A percentile compares a stretch with the other conserved stretches of the same genome.
phyloP scores from a whole-genome alignment of 495 filamentous ascomycete genomes.

The Daldinia concentrica region DNA sequence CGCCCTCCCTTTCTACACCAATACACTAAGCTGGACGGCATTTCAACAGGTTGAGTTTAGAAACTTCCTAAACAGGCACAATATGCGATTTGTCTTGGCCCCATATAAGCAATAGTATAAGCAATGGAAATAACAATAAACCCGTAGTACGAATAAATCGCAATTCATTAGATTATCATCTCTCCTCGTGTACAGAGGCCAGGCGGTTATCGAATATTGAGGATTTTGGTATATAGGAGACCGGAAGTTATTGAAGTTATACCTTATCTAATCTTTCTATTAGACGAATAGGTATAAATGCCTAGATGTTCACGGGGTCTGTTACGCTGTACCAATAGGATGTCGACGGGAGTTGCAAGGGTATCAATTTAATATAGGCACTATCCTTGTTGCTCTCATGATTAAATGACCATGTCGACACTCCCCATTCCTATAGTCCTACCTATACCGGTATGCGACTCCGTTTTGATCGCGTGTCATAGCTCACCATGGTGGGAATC shows the following conservation, averaged over 20 bases:
- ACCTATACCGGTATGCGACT: background rate
- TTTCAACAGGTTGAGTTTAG: background rate
- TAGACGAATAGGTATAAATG: background rate
- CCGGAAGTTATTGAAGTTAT: background rate
- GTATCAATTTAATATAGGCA: background rate
- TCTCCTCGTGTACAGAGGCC: background rate
- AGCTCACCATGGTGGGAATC: background rate
- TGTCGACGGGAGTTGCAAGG: background rate
- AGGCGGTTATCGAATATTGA: background rate
- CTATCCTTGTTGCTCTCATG: background rate
- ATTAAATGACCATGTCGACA: background rate
- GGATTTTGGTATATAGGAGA: background rate
- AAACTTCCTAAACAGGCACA: background rate
- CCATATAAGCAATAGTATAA: background rate
- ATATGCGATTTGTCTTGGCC: background rate
- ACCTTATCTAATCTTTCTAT: constrained; percentile 1
- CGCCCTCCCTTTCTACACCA: background rate
- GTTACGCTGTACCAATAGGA: background rate
- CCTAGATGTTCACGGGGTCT: background rate
- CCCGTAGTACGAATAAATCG: background rate
- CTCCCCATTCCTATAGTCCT: background rate
- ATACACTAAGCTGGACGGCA: background rate
- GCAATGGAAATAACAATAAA: background rate
- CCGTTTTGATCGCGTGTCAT: background rate
- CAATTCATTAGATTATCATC: background rate